phyloP scores from a whole-genome alignment of 768 basidiomycete species.

The Tricholoma matsutake region DNA sequence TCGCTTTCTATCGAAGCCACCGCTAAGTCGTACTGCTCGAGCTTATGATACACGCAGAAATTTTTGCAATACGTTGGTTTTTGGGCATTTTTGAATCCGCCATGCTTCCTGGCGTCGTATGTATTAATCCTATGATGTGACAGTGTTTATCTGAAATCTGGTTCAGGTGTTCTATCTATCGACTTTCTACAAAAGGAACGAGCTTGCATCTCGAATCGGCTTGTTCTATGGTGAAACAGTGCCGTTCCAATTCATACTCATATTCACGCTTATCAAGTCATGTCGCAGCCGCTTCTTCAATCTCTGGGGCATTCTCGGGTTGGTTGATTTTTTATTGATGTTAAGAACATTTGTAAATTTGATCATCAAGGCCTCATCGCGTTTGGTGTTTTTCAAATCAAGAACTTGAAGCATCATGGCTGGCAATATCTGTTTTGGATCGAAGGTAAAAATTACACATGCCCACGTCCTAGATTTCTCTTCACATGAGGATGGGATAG shows the following conservation, averaged over 20 bases:
- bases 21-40: background rate
- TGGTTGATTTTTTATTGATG: background rate
- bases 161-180: conserved; percentile 46
- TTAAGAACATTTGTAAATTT: background rate
- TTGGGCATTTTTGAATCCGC: conserved; percentile 50
- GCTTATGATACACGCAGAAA: conserved; percentile 24
- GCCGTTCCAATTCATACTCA: background rate
- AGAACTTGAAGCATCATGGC: conserved; percentile 36
- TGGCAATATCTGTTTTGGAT: conserved; percentile 57
- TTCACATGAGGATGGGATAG: conserved; percentile 16
- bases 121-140: background rate
- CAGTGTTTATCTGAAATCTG: background rate
- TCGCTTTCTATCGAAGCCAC: background rate
- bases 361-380: conserved; percentile 38
- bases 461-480: background rate
- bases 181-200: conserved; percentile 48
- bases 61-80: conserved; percentile 47
- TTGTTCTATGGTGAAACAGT: conserved; percentile 41
- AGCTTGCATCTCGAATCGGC: conserved; percentile 48
- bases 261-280: background rate
- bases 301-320: conserved; percentile 48
- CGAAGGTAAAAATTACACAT: conserved; percentile 33
- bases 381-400: conserved; percentile 50
- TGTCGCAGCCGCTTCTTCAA: conserved; percentile 38
- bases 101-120: conserved; percentile 45